Evolutionary conservation across 1,284 basidiomycete species (phyloP).

Genomic region (Rhodotorula sp.): DNA sequence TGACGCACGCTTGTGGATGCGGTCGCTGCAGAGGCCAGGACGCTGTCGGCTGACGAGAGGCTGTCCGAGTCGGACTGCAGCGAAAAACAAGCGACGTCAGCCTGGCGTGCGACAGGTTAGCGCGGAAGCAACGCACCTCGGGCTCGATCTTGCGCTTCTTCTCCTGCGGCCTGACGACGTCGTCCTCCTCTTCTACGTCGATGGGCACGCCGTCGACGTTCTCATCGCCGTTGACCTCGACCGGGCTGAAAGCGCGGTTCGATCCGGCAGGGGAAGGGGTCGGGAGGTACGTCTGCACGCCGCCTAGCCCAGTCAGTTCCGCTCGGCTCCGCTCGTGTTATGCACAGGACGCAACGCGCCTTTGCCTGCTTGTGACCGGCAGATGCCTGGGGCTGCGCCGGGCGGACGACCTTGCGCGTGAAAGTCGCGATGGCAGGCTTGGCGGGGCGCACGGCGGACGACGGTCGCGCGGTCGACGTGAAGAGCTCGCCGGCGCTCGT

Average conservation of each 20-base stretch:
- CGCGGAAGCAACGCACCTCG: neutral
- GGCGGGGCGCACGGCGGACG: no score
- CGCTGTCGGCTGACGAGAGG: conserved; percentile 1
- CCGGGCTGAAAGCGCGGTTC: no score
- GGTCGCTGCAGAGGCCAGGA: neutral
- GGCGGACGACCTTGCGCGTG: no score
- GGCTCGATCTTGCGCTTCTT: neutral
- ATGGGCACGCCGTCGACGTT: no score
- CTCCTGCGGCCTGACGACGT: neutral
- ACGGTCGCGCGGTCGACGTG: no score
- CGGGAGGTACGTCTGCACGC: neutral
- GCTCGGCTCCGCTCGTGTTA: no score
- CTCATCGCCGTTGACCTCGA: neutral
- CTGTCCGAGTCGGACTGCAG: neutral
- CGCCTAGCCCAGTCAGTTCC: no score
- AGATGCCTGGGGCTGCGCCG: no score
- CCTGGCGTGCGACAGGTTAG: neutral
- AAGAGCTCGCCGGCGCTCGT: no score
- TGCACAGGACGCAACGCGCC: no score
- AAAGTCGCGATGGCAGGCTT: no score
- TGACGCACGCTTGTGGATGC: neutral
- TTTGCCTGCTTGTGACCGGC: neutral
- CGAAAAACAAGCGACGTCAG: neutral
- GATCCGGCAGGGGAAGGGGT: neutral
- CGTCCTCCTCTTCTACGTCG: no score